These are phyloP conservation scores for Acer campestre DNA, from an alignment of 345 rosid genomes.

Conservation along the genomic window DNA sequence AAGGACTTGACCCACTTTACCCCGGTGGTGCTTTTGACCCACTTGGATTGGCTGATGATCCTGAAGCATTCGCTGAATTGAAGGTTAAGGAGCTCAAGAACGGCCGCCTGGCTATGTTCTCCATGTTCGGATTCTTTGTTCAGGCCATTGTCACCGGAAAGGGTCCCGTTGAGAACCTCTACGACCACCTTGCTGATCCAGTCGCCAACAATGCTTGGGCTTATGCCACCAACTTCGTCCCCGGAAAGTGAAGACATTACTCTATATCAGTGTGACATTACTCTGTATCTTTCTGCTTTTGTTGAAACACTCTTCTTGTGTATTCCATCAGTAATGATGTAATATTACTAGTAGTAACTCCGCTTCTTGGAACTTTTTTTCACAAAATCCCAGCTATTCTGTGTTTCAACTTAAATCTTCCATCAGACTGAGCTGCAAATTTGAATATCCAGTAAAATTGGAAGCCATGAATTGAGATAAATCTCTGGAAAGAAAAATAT, in stretches of 20 bases:
- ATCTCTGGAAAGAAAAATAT: no score
- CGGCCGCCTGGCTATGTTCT: slow-evolving; percentile 90
- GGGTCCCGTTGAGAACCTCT: slow-evolving; percentile 92
- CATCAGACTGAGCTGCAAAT: no score
- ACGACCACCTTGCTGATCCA: slow-evolving; percentile 88
- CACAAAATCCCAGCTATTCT: neutral
- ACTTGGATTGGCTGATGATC: slow-evolving; percentile 88
- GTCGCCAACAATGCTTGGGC: slow-evolving; percentile 97
- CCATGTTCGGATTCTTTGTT: slow-evolving; percentile 94
- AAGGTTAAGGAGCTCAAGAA: slow-evolving; percentile 97
- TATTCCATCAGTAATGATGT: slow-evolving; percentile 13
- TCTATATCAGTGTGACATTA: slow-evolving; percentile 11
- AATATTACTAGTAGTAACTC: slow-evolving; percentile 2
- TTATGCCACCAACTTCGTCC: slow-evolving; percentile 94
- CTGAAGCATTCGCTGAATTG: slow-evolving; percentile 90
- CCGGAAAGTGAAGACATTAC: slow-evolving; percentile 64
- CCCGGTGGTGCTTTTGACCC: slow-evolving; percentile 98
- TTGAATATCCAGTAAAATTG: no score
- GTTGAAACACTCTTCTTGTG: slow-evolving; percentile 9
- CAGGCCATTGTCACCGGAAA: slow-evolving; percentile 97
- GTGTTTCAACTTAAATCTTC: neutral
- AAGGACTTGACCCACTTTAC: slow-evolving; percentile 94
- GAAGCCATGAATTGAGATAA: no score
- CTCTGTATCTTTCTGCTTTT: slow-evolving; percentile 3
- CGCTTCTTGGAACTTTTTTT: neutral